A percentile compares a stretch with the other conserved stretches of the same genome.
Evolutionary conservation across 352 stramenopile genomes (phyloP).

Genomic region (Pythium monospermum): DNA sequence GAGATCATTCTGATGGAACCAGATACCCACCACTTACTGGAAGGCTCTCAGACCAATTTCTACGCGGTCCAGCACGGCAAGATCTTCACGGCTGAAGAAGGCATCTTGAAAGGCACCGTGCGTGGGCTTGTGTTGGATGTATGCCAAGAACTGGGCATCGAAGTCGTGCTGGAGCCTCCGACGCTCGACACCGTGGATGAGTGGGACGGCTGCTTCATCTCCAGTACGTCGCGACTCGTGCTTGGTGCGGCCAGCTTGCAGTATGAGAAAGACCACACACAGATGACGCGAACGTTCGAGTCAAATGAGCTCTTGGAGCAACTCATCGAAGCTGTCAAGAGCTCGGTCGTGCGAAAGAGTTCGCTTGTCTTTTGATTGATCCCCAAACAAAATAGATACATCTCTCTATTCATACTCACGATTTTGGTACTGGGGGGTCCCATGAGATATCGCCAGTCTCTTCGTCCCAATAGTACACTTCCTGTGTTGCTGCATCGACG

Average conservation of each 20-base stretch:
- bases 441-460: conserved; percentile 19
- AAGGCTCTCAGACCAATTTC: conserved; percentile 86
- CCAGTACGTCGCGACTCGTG: conserved; percentile 78
- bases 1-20: conserved; percentile 86
- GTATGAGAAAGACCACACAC: conserved; percentile 36
- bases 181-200: conserved; percentile 42
- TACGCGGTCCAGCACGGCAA: conserved; percentile 49
- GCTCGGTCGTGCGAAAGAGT: conserved; percentile 48
- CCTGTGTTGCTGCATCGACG: conserved; percentile 9
- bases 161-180: conserved; percentile 48
- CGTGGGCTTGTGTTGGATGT: conserved; percentile 68
- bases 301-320: conserved; percentile 36
- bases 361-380: conserved; percentile 59
- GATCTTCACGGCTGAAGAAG: conserved; percentile 62
- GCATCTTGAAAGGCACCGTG: conserved; percentile 75
- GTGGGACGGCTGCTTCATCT: conserved; percentile 81
- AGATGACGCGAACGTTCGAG: conserved; percentile 26
- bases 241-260: conserved; percentile 46
- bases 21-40: conserved; percentile 39
- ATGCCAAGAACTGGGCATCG: conserved; percentile 45
- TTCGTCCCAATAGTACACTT: conserved; percentile 27
- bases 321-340: conserved; percentile 40
- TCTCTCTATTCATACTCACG: neutral
- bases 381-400: too few species aligned
- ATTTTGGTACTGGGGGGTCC: conserved; percentile 2